Conservation (phyloP, 768 basidiomycete genomes). For the Mycena vulgaris region DNA sequence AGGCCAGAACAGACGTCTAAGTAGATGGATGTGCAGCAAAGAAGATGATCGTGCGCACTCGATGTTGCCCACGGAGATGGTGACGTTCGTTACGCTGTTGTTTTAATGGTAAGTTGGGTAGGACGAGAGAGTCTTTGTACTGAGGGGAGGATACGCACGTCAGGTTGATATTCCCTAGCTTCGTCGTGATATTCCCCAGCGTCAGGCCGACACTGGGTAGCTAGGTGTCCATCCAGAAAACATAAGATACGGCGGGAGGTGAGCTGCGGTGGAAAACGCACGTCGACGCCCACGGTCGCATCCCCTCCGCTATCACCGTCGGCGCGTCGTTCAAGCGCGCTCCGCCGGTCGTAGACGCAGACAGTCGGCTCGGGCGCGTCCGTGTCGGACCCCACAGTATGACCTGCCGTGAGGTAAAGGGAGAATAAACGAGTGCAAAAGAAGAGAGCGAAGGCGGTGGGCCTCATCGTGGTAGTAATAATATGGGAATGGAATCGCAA, state of each 20-base stretch:
- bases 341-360: slow-evolving; percentile 32
- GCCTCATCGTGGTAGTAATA: slow-evolving; percentile 19
- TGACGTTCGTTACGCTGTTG: slow-evolving; percentile 38
- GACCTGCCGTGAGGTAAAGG: slow-evolving; percentile 11
- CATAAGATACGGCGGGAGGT: background rate
- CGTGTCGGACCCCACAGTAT: slow-evolving; percentile 17
- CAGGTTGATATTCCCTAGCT: slow-evolving; percentile 39
- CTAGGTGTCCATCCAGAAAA: slow-evolving; percentile 3
- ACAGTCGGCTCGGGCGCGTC: slow-evolving; percentile 28
- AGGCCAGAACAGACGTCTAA: background rate
- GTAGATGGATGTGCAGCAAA: background rate
- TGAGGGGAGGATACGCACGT: slow-evolving; percentile 23
- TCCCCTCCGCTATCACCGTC: slow-evolving; percentile 26
- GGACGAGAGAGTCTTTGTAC: background rate
- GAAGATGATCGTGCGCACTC: slow-evolving; percentile 27
- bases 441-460: slow-evolving; percentile 23
- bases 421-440: slow-evolving; percentile 24
- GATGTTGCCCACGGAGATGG: slow-evolving; percentile 37
- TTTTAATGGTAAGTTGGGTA: background rate
- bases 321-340: slow-evolving; percentile 31
- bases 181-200: slow-evolving; percentile 39
- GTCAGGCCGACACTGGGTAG: slow-evolving; percentile 33
- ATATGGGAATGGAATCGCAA: slow-evolving; percentile 2
- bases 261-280: background rate
- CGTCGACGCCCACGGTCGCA: slow-evolving; percentile 29